Conservation (phyloP, 305 asterid species). For the Rubia tinctorum region DNA sequence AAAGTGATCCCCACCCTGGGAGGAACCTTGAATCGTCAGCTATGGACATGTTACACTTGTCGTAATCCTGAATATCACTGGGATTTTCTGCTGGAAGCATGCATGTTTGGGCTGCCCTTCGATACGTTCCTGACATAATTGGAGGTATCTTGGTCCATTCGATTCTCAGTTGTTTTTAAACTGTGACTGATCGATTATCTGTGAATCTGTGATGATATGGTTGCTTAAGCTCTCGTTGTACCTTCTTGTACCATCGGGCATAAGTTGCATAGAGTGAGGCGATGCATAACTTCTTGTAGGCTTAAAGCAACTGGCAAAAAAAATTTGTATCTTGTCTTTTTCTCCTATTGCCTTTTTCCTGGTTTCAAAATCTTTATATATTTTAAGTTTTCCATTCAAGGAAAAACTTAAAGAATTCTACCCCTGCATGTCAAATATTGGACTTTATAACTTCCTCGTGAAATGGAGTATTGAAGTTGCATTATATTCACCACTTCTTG, state of each 20-base stretch:
- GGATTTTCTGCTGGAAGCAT: constrained; percentile 76
- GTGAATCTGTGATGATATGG: neutral
- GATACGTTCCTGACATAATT: constrained; percentile 85
- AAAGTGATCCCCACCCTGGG: constrained; percentile 83
- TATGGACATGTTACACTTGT: constrained; percentile 74
- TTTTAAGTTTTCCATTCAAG: neutral
- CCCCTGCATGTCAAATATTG: neutral
- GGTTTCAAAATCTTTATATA: neutral
- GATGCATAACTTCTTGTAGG: neutral
- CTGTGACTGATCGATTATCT: neutral
- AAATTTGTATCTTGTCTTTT: neutral
- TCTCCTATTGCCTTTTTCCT: neutral
- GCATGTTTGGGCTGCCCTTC: constrained; percentile 95
- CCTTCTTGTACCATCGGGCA: neutral
- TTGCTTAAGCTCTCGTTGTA: neutral
- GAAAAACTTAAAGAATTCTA: neutral
- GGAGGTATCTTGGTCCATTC: constrained; percentile 43
- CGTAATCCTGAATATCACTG: constrained; percentile 74
- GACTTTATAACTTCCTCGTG: neutral
- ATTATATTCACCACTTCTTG: neutral
- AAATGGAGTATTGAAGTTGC: neutral
- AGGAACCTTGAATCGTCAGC: constrained; percentile 91
- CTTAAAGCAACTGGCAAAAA: neutral
- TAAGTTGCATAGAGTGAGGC: neutral
- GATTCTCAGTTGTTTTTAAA: neutral